phyloP scores from a whole-genome alignment of 306 rosid species.

The Medicago lupulina region DNA sequence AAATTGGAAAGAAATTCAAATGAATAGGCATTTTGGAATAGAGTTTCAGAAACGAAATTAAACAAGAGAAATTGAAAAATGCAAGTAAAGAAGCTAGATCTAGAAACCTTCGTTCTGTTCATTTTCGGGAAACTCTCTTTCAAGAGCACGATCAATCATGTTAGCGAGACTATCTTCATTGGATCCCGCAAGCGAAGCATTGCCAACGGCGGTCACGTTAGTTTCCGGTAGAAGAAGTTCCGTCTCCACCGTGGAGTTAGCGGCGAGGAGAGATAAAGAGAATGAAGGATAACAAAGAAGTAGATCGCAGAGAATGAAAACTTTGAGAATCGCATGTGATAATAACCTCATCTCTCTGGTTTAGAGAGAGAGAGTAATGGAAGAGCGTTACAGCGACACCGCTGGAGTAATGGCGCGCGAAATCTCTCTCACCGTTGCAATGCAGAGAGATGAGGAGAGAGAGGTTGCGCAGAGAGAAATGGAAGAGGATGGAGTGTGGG shows the following conservation, averaged over 20 bases:
- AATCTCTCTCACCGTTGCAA: background rate
- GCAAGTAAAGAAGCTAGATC: constrained; percentile 47
- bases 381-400: constrained; percentile 35
- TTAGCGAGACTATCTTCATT: constrained; percentile 71
- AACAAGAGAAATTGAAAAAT: constrained; percentile 18
- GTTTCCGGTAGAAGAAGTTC: constrained; percentile 43
- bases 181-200: constrained; percentile 73
- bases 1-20: constrained; percentile 27
- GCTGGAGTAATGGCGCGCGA: constrained; percentile 46
- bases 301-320: constrained; percentile 49
- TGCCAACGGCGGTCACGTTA: constrained; percentile 58
- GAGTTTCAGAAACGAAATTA: constrained; percentile 11
- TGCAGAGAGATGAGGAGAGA: constrained; percentile 36
- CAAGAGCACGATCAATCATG: constrained; percentile 94
- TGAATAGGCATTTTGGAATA: constrained; percentile 8
- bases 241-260: constrained; percentile 40
- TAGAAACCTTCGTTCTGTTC: constrained; percentile 80
- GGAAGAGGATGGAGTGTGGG: constrained; percentile 28
- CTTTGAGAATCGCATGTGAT: constrained; percentile 47
- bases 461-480: constrained; percentile 27
- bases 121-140: constrained; percentile 85
- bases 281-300: constrained; percentile 50
- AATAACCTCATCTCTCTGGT: constrained; percentile 69
- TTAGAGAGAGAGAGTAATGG: constrained; percentile 24
- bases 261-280: constrained; percentile 52